Conservation (phyloP, 2,329 filamentous ascomycete genomes). For the Fusarium sp. region DNA sequence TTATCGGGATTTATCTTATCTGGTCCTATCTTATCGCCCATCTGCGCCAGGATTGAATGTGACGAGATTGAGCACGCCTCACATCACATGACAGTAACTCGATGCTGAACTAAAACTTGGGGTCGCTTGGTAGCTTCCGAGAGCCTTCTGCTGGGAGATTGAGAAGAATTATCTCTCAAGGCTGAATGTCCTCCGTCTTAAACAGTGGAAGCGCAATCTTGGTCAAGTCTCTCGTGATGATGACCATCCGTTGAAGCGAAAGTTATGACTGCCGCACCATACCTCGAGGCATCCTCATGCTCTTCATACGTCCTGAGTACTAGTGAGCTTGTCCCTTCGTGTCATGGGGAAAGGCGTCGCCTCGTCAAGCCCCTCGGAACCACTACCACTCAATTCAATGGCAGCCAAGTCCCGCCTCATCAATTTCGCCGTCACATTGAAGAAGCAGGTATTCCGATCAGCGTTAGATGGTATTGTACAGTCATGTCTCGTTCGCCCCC, state of each 20-base stretch:
- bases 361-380: neutral
- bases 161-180: neutral
- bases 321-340: neutral
- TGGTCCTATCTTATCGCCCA: neutral
- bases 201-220: neutral
- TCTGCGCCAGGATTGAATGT: neutral
- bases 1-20: neutral
- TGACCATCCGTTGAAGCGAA: neutral
- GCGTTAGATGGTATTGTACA: slow-evolving; percentile 40
- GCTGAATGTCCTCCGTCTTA: neutral
- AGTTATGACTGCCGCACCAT: neutral
- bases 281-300: neutral
- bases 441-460: neutral
- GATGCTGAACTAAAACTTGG: neutral
- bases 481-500: slow-evolving; percentile 25
- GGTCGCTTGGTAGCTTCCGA: neutral
- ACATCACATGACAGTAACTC: neutral
- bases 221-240: neutral
- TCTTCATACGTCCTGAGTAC: neutral
- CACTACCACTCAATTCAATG: neutral
- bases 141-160: neutral
- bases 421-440: neutral
- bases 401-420: neutral
- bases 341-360: neutral
- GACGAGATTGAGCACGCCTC: neutral